Conservation (phyloP, 129 eudicot species). For the Deinandra increscens region DNA sequence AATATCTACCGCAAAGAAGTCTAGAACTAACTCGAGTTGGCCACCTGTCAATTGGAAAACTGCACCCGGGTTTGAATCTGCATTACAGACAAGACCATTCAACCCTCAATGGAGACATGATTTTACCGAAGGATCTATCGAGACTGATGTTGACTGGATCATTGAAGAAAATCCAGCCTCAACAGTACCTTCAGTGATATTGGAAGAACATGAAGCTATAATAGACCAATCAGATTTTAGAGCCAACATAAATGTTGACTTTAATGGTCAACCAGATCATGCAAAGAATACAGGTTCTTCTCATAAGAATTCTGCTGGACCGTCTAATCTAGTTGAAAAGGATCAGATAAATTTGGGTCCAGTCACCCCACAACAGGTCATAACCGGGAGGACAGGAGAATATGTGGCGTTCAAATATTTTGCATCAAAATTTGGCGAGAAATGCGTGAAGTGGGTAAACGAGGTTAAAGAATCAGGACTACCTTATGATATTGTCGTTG, state of each 20-base stretch:
- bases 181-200: constrained; percentile 15
- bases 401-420: constrained; percentile 54
- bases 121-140: constrained; percentile 11
- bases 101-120: constrained; percentile 13
- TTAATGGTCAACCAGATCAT: constrained; percentile 15
- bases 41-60: constrained; percentile 87
- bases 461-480: constrained; percentile 60
- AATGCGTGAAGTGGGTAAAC: constrained; percentile 61
- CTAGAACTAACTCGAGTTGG: constrained; percentile 53
- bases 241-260: constrained; percentile 10
- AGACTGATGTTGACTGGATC: constrained; percentile 21
- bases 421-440: constrained; percentile 25
- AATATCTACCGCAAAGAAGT: constrained; percentile 30
- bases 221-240: constrained; percentile 1
- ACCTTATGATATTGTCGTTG: constrained; percentile 62
- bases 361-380: constrained; percentile 45
- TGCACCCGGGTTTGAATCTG: constrained; percentile 67
- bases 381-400: constrained; percentile 65
- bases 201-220: constrained; percentile 28
- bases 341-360: constrained; percentile 32
- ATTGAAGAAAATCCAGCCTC: constrained; percentile 27
- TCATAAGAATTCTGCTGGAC: constrained; percentile 7
- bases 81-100: constrained; percentile 23
- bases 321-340: constrained; percentile 24
- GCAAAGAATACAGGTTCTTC: constrained; percentile 21